Percentiles rank a stretch among this genome's conserved stretches.
Evolutionary conservation across 106 monocot species (phyloP).

Genomic region (Agapanthus africanus): DNA sequence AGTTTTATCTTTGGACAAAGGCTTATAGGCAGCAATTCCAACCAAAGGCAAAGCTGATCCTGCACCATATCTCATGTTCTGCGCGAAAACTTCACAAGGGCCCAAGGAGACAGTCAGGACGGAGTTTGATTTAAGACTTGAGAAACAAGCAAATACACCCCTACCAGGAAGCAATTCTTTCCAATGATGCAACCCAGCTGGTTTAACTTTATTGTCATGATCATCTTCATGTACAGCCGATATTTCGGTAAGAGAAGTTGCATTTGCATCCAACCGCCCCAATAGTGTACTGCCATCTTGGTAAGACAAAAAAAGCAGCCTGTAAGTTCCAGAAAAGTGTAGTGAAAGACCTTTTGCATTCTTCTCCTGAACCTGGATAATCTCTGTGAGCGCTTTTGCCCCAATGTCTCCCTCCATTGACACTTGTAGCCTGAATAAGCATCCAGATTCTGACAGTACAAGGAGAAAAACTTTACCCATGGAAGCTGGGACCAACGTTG

Average conservation of each 20-base stretch:
- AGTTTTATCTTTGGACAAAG: slow-evolving; percentile 79
- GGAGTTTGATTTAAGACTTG: slow-evolving; percentile 65
- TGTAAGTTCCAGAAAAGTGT: slow-evolving; percentile 62
- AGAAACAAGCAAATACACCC: slow-evolving; percentile 71
- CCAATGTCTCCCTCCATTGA: slow-evolving; percentile 77
- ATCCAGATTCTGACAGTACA: slow-evolving; percentile 75
- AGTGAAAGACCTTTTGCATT: slow-evolving; percentile 67
- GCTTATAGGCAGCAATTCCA: slow-evolving; percentile 85
- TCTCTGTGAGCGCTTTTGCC: slow-evolving; percentile 64
- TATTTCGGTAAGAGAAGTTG: slow-evolving; percentile 36
- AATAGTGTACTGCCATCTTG: slow-evolving; percentile 75
- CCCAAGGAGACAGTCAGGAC: slow-evolving; percentile 46
- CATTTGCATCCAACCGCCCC: slow-evolving; percentile 68
- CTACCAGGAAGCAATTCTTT: slow-evolving; percentile 70
- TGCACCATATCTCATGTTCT: slow-evolving; percentile 74
- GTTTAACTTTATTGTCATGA: slow-evolving; percentile 57
- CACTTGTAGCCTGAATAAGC: slow-evolving; percentile 62
- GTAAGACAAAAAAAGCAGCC: slow-evolving; percentile 84
- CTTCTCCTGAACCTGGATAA: slow-evolving; percentile 35
- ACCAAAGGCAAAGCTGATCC: slow-evolving; percentile 73
- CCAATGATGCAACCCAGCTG: slow-evolving; percentile 83
- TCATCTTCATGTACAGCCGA: slow-evolving; percentile 70
- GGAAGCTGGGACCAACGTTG: slow-evolving; percentile 68
- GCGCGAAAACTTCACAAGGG: slow-evolving; percentile 46
- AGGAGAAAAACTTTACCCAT: slow-evolving; percentile 79